These are phyloP conservation scores for Lachnellula cervina DNA, from an alignment of 2,329 filamentous ascomycete species.

Conservation along the genomic window DNA sequence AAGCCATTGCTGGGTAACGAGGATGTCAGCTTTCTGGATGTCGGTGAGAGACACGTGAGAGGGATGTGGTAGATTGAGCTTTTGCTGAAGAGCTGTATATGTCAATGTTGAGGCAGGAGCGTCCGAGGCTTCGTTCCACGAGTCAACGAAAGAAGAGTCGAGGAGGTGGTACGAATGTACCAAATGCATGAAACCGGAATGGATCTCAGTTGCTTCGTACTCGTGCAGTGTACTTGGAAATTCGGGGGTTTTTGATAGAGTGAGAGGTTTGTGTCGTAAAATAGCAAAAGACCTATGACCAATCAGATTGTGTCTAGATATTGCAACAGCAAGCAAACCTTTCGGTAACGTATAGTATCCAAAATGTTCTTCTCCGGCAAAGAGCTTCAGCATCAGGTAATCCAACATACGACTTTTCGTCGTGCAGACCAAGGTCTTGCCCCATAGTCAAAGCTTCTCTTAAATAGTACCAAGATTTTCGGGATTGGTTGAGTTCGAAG, in stretches of 20 bases:
- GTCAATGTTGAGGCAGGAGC: slow-evolving; percentile 34
- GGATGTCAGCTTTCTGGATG: slow-evolving; percentile 63
- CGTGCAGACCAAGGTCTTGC: slow-evolving; percentile 53
- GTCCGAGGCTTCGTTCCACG: slow-evolving; percentile 56
- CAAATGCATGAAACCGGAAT: slow-evolving; percentile 55
- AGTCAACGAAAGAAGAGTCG: slow-evolving; percentile 57
- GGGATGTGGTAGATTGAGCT: slow-evolving; percentile 39
- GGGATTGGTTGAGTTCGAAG: slow-evolving; percentile 55
- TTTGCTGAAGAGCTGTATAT: slow-evolving; percentile 46
- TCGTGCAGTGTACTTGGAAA: slow-evolving; percentile 48
- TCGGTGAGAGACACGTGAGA: slow-evolving; percentile 41
- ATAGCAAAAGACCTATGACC: slow-evolving; percentile 55
- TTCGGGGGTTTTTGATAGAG: slow-evolving; percentile 54
- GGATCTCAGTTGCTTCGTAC: slow-evolving; percentile 48
- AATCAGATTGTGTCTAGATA: background rate
- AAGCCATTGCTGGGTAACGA: slow-evolving; percentile 68
- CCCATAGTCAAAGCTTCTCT: slow-evolving; percentile 57
- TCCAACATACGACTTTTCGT: slow-evolving; percentile 50
- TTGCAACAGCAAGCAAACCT: slow-evolving; percentile 35
- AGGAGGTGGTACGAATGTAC: slow-evolving; percentile 58
- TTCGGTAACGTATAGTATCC: slow-evolving; percentile 59
- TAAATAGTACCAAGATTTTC: slow-evolving; percentile 57
- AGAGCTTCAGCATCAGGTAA: slow-evolving; percentile 46
- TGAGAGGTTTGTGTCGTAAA: slow-evolving; percentile 58
- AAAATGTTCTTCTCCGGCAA: slow-evolving; percentile 53